Evolutionary conservation across 352 stramenopile genomes (phyloP), one percentile per base, ranked within the genome.

Genomic region (Aphanomyces cochlioides): DNA sequence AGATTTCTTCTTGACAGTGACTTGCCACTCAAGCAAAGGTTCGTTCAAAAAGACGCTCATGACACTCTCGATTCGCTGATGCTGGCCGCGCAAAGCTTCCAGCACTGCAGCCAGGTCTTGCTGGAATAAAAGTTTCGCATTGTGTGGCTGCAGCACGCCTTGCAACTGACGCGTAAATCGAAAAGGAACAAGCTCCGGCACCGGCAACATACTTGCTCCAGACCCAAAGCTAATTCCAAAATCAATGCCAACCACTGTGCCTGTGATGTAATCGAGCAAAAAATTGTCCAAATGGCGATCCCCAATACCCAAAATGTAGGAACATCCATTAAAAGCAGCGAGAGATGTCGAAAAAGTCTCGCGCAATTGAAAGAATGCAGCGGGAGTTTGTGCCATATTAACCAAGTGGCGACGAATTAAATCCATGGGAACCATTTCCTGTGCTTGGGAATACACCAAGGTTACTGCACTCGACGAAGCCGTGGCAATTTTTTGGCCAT

Each of bases 221-320:
- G 85, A 87, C 17, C 91, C 90, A 78, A 97, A 97, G 69, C 90
- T 96, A 64, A 95, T 87, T 13, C 91, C 91, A 73, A 97, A 97
- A 69, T 97, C 91, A 41, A 97, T 97, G 45, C 87, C 88, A 56
- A 97, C 89, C 37, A 97, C 78, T 21, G 76, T 75, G 1, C 87
- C 89, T n/a, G 75, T 87, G 6, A 66, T 67, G 45, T 87, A 74
- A 66, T 96, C 87, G 1, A 97, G 77, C 7, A 97, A 69, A 63
- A 97, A 96, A 65, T 97, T 97, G 65, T 97, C 91, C 57, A 97
- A 58, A 57, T 97, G 91, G 6, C 91, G 83, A 77, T 97, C 91
- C 13, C 91, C 91, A 56, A 97, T 97, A 21, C 91, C 91, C 3
- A 97, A 56, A 15, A 97, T 75, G 75, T 97, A 97, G 7, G 84